phyloP scores from a whole-genome alignment of 2,329 filamentous ascomycete genomes.

The Zymoseptoria pseudotritici region DNA sequence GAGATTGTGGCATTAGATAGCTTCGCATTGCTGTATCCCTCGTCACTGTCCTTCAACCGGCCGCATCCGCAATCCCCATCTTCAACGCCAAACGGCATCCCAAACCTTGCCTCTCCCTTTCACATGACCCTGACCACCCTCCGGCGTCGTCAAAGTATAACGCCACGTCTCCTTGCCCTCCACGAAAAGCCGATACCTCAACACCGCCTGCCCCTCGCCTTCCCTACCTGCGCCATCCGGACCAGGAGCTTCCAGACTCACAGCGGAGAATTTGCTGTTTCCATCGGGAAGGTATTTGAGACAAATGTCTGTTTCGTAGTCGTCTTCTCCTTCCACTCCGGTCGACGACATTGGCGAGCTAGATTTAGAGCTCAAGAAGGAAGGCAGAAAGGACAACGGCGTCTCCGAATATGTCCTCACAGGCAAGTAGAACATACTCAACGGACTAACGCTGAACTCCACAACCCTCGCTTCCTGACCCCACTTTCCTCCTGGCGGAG shows the following conservation, averaged over 20 bases:
- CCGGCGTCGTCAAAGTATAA: conserved; percentile 40
- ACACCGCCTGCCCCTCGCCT: conserved; percentile 49
- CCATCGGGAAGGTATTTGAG: conserved; percentile 81
- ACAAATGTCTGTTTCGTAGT: conserved; percentile 67
- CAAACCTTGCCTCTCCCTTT: conserved; percentile 36
- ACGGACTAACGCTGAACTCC: conserved; percentile 84
- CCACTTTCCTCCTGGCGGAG: conserved; percentile 45
- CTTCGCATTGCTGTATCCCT: no score
- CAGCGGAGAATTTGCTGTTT: conserved; percentile 78
- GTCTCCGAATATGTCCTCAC: conserved; percentile 70
- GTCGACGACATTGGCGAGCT: conserved; percentile 9
- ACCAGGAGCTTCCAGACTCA: conserved; percentile 66
- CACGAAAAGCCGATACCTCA: conserved; percentile 76
- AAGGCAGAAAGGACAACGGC: background rate
- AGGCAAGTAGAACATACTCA: conserved; percentile 92
- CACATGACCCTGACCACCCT: conserved; percentile 16
- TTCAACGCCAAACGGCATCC: conserved; percentile 40
- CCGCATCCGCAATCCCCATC: no score
- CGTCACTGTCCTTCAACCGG: no score
- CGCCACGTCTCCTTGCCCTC: conserved; percentile 77
- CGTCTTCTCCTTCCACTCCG: conserved; percentile 34
- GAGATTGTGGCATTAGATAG: no score
- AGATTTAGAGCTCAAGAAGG: background rate
- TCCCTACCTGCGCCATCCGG: conserved; percentile 40
- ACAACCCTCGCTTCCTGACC: conserved; percentile 60